Conservation (phyloP, 2,329 filamentous ascomycete genomes). For the Magnaporthiopsis poae region DNA sequence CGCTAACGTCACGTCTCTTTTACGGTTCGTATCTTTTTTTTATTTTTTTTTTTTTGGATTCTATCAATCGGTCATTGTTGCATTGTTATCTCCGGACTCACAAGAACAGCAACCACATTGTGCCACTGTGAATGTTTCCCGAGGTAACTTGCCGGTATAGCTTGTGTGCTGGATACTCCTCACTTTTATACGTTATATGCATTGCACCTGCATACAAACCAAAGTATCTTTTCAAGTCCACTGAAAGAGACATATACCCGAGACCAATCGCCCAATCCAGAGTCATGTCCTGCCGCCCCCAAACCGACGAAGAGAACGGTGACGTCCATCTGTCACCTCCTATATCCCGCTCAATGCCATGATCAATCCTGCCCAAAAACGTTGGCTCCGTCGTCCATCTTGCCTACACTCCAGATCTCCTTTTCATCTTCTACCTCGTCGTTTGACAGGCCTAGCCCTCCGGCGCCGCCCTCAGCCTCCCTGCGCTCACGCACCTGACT, state of each 20-base stretch:
- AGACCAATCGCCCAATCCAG: neutral
- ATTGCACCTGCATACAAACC: neutral
- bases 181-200: neutral
- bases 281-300: neutral
- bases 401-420: conserved; percentile 92
- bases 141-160: too few species aligned
- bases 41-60: too few species aligned
- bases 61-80: too few species aligned
- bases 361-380: conserved; percentile 32
- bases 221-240: neutral
- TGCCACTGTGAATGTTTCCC: too few species aligned
- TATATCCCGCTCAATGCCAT: neutral
- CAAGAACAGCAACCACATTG: too few species aligned
- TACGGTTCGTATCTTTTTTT: too few species aligned
- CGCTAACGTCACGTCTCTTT: too few species aligned
- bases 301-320: neutral
- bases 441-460: conserved; percentile 73
- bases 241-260: neutral
- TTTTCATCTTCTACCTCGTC: conserved; percentile 91
- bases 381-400: conserved; percentile 66
- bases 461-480: conserved; percentile 82
- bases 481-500: conserved; percentile 77
- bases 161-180: neutral
- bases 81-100: too few species aligned
- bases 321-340: neutral